Conservation (phyloP, 2,329 filamentous ascomycete genomes). For the Trichoderma simmonsii region DNA sequence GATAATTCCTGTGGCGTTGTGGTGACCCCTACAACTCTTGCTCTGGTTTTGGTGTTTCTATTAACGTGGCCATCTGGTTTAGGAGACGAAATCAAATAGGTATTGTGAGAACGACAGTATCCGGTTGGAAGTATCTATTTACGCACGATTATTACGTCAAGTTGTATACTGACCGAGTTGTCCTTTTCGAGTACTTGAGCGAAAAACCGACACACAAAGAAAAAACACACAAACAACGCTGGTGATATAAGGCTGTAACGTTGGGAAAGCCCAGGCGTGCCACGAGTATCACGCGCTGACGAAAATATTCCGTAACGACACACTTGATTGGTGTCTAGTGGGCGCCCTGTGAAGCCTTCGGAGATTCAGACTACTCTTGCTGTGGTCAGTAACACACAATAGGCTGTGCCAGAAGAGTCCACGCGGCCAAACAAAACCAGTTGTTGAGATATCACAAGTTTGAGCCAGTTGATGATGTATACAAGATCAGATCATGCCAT, state of each 20-base stretch:
- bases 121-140: not conserved
- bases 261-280: not conserved
- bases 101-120: not conserved
- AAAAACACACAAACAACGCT: not conserved
- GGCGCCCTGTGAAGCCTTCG: constrained; percentile 1
- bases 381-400: not conserved
- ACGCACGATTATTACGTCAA: not conserved
- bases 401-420: not conserved
- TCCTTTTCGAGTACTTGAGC: not conserved
- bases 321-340: not conserved
- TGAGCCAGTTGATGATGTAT: not conserved
- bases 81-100: not conserved
- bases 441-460: not conserved
- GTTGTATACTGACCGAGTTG: not conserved
- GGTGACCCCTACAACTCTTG: not conserved
- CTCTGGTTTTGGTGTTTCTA: not conserved
- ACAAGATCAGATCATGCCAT: not conserved
- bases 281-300: constrained; percentile 1
- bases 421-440: not conserved
- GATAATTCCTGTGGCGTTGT: not conserved
- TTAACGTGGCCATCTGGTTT: not conserved
- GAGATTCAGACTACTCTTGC: not conserved
- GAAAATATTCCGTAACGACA: constrained; percentile 1
- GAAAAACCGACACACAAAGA: not conserved
- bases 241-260: not conserved